These are phyloP conservation scores for Cucumis melo DNA, from an alignment of 306 rosid genomes.

Conservation along the genomic window DNA sequence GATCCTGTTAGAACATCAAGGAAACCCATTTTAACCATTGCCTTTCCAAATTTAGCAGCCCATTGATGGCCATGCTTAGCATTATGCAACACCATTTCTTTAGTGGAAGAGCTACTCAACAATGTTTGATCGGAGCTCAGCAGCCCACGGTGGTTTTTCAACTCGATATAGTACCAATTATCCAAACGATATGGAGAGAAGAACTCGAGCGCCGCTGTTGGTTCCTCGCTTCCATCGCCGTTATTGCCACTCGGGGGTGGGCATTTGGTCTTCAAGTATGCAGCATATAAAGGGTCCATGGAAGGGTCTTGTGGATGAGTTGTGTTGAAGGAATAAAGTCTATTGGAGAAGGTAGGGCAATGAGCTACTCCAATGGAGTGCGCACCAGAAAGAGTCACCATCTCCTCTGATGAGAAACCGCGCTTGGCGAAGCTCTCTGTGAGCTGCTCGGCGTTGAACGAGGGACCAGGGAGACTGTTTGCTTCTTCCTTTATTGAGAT, in stretches of 20 bases:
- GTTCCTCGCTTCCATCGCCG: neutral
- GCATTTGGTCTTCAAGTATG: slow-evolving; percentile 15
- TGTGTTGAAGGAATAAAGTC: slow-evolving; percentile 16
- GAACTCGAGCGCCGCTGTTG: slow-evolving; percentile 5
- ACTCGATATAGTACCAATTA: slow-evolving; percentile 5
- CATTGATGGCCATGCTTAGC: slow-evolving; percentile 9
- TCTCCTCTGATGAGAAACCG: slow-evolving; percentile 19
- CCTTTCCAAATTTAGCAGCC: slow-evolving; percentile 19
- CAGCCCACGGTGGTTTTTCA: slow-evolving; percentile 12
- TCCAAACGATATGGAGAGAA: slow-evolving; percentile 13
- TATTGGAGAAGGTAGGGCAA: slow-evolving; percentile 17
- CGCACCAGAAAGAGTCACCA: slow-evolving; percentile 34
- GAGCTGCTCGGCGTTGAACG: slow-evolving; percentile 9
- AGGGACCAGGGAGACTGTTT: neutral
- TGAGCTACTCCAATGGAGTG: slow-evolving; percentile 28
- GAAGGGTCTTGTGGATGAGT: slow-evolving; percentile 24
- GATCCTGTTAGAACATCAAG: slow-evolving; percentile 17
- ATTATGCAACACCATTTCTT: slow-evolving; percentile 10
- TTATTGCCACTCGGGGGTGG: neutral
- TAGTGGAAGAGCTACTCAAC: slow-evolving; percentile 6
- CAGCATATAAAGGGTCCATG: slow-evolving; percentile 12
- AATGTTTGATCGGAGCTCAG: slow-evolving; percentile 20
- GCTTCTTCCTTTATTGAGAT: slow-evolving; percentile 12
- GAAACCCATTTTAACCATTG: slow-evolving; percentile 30
- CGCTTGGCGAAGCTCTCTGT: neutral